Evolutionary conservation across 139 green algal species (phyloP).

Genomic region (Yamagishiella unicocca): DNA sequence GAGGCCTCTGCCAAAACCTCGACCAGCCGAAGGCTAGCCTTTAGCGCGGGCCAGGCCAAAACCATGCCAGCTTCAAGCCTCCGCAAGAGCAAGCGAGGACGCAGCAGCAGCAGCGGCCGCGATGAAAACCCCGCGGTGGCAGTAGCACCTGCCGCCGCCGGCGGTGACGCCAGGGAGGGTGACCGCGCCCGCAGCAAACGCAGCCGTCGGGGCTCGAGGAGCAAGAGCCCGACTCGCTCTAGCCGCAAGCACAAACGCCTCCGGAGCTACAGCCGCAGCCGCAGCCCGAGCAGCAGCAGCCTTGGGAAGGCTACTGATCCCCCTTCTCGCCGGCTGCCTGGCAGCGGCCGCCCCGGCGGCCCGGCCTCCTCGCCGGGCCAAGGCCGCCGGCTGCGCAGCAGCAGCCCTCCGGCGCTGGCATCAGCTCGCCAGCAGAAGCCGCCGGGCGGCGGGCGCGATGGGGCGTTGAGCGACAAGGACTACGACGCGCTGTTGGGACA

Average conservation of each 20-base stretch:
- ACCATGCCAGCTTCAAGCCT: too few relatives aligned
- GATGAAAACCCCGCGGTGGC: too few relatives aligned
- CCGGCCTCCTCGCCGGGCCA: background rate
- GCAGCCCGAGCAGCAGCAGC: background rate
- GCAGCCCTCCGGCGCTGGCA: background rate
- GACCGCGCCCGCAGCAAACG: too few relatives aligned
- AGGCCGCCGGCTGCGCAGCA: background rate
- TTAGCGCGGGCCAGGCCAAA: too few relatives aligned
- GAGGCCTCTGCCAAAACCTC: too few relatives aligned
- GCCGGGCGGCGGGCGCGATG: background rate
- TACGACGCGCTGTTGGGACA: background rate
- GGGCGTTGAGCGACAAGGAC: background rate
- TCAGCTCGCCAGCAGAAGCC: too few relatives aligned
- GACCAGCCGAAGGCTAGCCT: too few relatives aligned
- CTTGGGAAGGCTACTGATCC: background rate
- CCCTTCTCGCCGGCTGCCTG: background rate
- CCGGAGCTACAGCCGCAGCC: background rate
- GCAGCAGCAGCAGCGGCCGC: too few relatives aligned
- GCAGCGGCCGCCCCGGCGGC: background rate
- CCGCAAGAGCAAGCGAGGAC: too few relatives aligned
- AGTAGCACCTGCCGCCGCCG: too few relatives aligned
- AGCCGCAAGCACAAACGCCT: background rate
- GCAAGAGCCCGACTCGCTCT: background rate
- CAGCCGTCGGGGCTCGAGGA: background rate
- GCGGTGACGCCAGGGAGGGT: too few relatives aligned